Evolutionary conservation across 306 rosid species (phyloP), one percentile per base, ranked within the genome.

Genomic region (Trifolium dubium): DNA sequence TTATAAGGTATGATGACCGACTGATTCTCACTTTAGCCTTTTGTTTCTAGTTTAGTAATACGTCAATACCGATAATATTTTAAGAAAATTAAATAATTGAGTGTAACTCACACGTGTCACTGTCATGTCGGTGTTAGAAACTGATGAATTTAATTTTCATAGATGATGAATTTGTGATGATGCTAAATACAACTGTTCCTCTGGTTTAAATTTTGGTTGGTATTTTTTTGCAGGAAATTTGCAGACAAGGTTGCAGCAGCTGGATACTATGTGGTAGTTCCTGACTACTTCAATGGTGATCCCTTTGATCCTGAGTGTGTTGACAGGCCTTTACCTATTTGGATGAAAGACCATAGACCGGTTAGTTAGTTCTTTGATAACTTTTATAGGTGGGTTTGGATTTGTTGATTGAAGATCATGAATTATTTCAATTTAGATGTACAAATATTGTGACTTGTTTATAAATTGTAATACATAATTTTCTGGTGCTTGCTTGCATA

Each of bases 191-290:
- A 41, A 17, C 39, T 31, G 14, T 51, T 34, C 37, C 19, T 18
- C 41, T 62, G 12, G 55, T 23, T 75, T 58, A 39, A 54, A 23
- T 8, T 11, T 17, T 59, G 23, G 65, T 74, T 68, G 40, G 5
- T 49, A 23, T 72, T 13, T 43, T 65, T 75, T 23, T 79, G 59
- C 77, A 92, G 98, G 87, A 76, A 85, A 74, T 66, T 92, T 7
- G 98, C 92, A 2, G 92, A 90, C 83, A 88, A 86, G 80, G 69
- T 84, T 80, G 90, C 89, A 71, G 82, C 83, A 51, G 79, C 87
- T 19, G 89, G 94, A 15, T 92, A 81, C 82, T 78, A 69, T 73
- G 90, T 83, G 19, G 88, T 69, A 53, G 88, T 77, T 71, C 89
- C 98, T 43, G 93, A 92, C 65, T 85, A 89, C 77, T 76, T 88